phyloP scores from a whole-genome alignment of 1,284 basidiomycete genomes.

The Cryptococcus sp. region DNA sequence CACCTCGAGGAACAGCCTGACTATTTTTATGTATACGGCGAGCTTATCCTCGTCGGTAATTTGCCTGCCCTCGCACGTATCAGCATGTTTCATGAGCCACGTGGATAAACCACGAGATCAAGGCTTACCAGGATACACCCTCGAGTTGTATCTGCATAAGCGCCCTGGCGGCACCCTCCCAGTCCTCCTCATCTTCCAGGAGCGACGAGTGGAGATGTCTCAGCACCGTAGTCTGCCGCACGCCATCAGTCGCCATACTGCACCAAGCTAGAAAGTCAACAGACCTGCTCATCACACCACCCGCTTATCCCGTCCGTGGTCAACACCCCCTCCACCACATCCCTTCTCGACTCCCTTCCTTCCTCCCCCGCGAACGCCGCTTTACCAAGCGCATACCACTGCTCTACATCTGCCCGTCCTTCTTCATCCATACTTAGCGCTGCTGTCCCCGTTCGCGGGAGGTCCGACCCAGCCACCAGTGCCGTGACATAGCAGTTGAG shows the following conservation, averaged over 20 bases:
- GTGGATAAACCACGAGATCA: not conserved
- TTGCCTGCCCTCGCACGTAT: conserved; percentile 52
- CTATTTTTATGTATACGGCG: conserved; percentile 86
- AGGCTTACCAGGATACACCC: conserved; percentile 72
- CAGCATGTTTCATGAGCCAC: not conserved
- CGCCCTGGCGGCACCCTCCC: conserved; percentile 84
- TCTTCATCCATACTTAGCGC: conserved; percentile 17
- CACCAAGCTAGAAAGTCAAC: conserved; percentile 25
- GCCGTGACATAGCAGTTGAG: conserved; percentile 38
- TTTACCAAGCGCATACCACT: conserved; percentile 28
- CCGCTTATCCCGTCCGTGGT: conserved; percentile 53
- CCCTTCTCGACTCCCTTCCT: conserved; percentile 31
- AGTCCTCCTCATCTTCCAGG: conserved; percentile 86
- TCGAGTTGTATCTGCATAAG: conserved; percentile 88
- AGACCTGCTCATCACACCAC: conserved; percentile 94
- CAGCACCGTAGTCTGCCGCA: conserved; percentile 68
- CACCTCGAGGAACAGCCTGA: conserved; percentile 90
- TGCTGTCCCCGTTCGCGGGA: conserved; percentile 13
- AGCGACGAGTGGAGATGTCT: conserved; percentile 83
- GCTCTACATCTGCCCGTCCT: conserved; percentile 15
- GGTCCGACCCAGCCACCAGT: conserved; percentile 30
- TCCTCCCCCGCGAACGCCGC: conserved; percentile 26
- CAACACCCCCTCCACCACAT: conserved; percentile 41
- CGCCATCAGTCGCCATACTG: not conserved
- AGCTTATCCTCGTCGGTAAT: conserved; percentile 82